These are phyloP conservation scores for Anisodus tanguticus DNA, from an alignment of 257 asterid genomes.

Conservation along the genomic window DNA sequence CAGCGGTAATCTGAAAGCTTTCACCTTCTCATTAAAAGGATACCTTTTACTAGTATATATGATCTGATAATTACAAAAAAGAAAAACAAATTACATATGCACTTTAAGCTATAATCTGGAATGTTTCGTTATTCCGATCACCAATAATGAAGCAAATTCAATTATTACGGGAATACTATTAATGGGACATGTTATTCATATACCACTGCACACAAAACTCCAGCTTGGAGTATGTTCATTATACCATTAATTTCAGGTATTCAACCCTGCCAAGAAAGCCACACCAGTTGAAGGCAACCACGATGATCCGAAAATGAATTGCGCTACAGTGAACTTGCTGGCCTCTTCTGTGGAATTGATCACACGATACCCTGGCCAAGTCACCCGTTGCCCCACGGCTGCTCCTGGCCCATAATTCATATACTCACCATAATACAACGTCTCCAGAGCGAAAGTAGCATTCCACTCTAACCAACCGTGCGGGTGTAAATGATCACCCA, in stretches of 20 bases:
- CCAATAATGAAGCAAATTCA: constrained; percentile 21
- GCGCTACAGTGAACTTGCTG: constrained; percentile 71
- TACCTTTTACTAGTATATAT: not conserved
- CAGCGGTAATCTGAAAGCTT: not conserved
- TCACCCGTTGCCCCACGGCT: constrained; percentile 68
- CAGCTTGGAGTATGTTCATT: constrained; percentile 16
- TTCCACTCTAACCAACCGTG: constrained; percentile 96
- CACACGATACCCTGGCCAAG: constrained; percentile 86
- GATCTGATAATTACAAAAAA: not conserved
- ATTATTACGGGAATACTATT: not conserved
- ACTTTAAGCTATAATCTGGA: constrained; percentile 15
- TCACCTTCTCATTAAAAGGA: not conserved
- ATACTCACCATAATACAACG: constrained; percentile 92
- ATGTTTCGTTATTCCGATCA: not conserved
- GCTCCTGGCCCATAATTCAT: constrained; percentile 89
- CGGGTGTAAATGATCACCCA: constrained; percentile 84
- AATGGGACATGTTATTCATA: constrained; percentile 19
- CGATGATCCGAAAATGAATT: constrained; percentile 79
- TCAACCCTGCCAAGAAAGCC: constrained; percentile 78
- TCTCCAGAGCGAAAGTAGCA: constrained; percentile 69
- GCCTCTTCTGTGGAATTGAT: constrained; percentile 66
- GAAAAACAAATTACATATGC: not conserved
- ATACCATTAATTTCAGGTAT: constrained; percentile 3
- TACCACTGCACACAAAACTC: constrained; percentile 21
- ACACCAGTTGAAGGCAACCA: constrained; percentile 98